Percentiles rank a stretch among this genome's conserved stretches.
phyloP scores from a whole-genome alignment of 768 basidiomycete genomes.

The Hirschioporus abietinus region DNA sequence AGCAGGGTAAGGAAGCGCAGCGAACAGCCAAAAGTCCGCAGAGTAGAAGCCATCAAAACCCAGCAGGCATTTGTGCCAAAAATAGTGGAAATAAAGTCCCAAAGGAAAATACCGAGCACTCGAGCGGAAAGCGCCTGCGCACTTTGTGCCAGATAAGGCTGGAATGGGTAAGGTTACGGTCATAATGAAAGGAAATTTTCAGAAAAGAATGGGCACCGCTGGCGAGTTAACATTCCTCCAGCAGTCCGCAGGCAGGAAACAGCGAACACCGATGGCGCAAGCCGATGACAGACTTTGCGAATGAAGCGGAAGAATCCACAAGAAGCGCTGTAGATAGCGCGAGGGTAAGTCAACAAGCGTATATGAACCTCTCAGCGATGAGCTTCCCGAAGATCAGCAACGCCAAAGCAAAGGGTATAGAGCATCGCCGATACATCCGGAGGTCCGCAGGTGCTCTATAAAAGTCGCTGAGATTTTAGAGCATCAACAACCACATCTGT shows the following conservation, averaged over 20 bases:
- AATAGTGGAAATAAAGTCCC: neutral
- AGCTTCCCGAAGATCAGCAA: neutral
- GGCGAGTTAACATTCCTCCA: too few relatives aligned
- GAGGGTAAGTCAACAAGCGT: neutral
- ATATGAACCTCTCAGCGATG: neutral
- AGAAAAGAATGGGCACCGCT: neutral
- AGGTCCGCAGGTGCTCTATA: neutral
- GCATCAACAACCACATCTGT: too few relatives aligned
- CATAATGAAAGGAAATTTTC: neutral
- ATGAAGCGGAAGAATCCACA: neutral
- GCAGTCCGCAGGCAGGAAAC: too few relatives aligned
- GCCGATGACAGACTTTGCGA: neutral
- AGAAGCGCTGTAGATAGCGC: neutral
- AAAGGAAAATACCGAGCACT: neutral
- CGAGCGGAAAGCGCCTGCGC: neutral
- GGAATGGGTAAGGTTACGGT: neutral
- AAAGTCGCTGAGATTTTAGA: too few relatives aligned
- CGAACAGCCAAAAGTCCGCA: constrained; percentile 1
- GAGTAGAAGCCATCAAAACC: neutral
- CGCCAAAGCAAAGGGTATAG: too few relatives aligned
- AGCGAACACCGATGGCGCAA: neutral
- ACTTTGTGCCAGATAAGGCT: neutral
- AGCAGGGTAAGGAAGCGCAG: neutral
- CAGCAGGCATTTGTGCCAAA: neutral
- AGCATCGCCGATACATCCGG: neutral